phyloP scores from a whole-genome alignment of 192 early-diverging fungal species.

The Linnemannia zychae region DNA sequence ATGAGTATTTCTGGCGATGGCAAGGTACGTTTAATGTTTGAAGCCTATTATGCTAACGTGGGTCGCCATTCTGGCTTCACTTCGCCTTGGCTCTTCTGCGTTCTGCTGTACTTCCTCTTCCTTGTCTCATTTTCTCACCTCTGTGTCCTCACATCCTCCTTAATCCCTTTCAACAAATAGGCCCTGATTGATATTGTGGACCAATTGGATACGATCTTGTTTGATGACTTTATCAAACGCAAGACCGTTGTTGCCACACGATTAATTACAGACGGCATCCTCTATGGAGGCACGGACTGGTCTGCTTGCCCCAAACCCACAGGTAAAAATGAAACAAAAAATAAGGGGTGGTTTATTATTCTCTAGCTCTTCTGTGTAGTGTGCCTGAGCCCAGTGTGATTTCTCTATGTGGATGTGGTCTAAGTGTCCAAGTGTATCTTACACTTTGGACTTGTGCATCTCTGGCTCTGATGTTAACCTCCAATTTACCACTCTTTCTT shows the following conservation, averaged over 20 bases:
- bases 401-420: no score
- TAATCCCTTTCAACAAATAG: conserved; percentile 37
- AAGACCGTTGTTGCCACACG: conserved; percentile 75
- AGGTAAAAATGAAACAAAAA: conserved; percentile 60
- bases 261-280: conserved; percentile 85
- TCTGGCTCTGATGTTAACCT: background rate
- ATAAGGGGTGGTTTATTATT: background rate
- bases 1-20: conserved; percentile 69
- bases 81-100: background rate
- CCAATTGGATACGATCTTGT: conserved; percentile 86
- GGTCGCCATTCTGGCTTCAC: background rate
- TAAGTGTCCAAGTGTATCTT: background rate
- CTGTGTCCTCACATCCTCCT: background rate
- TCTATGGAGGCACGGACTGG: conserved; percentile 93
- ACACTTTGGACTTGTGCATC: background rate
- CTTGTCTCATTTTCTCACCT: background rate
- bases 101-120: background rate
- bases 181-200: conserved; percentile 77
- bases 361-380: background rate
- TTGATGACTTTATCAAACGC: conserved; percentile 88
- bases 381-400: background rate
- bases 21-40: conserved; percentile 58
- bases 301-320: conserved; percentile 76
- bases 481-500: background rate
- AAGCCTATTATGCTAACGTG: background rate